Conservation (phyloP, 2,329 filamentous ascomycete species). For the Myriangium duriaei region DNA sequence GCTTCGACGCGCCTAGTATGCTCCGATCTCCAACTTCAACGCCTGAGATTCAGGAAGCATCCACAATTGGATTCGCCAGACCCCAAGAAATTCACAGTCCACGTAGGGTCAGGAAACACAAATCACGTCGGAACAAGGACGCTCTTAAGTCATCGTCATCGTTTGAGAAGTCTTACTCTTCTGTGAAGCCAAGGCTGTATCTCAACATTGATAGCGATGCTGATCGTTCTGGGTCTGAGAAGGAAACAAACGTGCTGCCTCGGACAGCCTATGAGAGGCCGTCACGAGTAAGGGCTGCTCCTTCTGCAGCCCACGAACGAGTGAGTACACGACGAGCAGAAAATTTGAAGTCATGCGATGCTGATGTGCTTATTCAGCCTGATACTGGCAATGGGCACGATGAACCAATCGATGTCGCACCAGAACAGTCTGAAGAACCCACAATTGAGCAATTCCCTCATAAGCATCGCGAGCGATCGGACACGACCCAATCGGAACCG, state of each 20-base stretch:
- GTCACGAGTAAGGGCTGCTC: no score
- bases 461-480: conserved; percentile 2
- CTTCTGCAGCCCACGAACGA: no score
- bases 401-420: no score
- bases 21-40: conserved; percentile 16
- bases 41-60: conserved; percentile 18
- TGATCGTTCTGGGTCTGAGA: conserved; percentile 7
- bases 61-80: conserved; percentile 15
- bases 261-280: no score
- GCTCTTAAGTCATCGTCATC: not conserved
- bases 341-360: no score
- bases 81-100: conserved; percentile 13
- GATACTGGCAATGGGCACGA: no score
- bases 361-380: no score
- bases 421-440: no score
- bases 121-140: conserved; percentile 3
- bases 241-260: not conserved
- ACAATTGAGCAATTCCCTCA: no score
- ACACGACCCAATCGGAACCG: conserved; percentile 6
- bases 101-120: conserved; percentile 3
- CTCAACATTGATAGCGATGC: conserved; percentile 7
- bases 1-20: conserved; percentile 3
- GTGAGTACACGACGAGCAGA: no score
- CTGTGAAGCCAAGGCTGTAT: conserved; percentile 1
- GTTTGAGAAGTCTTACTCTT: conserved; percentile 1